These are phyloP conservation scores for Pythium sp. DNA, from an alignment of 352 stramenopile genomes.

Conservation along the genomic window DNA sequence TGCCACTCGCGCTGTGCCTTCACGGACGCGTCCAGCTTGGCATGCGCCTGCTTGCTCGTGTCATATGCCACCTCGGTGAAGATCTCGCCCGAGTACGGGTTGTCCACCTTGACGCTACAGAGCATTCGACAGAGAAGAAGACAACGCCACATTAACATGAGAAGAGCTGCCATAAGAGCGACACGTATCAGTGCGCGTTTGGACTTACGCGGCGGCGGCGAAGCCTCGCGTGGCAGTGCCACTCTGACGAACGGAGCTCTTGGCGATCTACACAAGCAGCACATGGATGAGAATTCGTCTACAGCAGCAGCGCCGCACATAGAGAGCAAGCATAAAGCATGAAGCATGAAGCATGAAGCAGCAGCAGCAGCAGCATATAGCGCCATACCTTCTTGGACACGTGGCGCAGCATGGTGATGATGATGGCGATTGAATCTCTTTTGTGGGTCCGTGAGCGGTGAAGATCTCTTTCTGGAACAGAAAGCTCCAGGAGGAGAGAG, in stretches of 20 bases:
- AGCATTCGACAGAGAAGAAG: background rate
- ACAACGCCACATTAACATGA: background rate
- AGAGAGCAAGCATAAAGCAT: background rate
- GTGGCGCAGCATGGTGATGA: conserved; percentile 16
- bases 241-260: conserved; percentile 10
- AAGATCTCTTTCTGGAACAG: background rate
- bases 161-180: background rate
- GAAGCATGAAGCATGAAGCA: too few relatives aligned
- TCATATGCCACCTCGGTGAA: conserved; percentile 63
- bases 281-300: conserved; percentile 1
- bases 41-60: conserved; percentile 46
- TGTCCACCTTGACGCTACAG: conserved; percentile 60
- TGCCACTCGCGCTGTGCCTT: conserved; percentile 62
- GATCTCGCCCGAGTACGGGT: conserved; percentile 69
- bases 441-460: background rate
- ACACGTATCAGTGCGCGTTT: background rate
- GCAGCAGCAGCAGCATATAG: conserved; percentile 2
- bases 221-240: conserved; percentile 8
- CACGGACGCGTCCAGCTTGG: conserved; percentile 55
- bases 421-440: background rate
- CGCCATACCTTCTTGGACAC: conserved; percentile 17
- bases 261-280: conserved; percentile 9
- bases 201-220: conserved; percentile 6
- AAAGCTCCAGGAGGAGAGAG: background rate
- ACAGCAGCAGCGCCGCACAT: background rate